Evolutionary conservation across 2,329 filamentous ascomycete species (phyloP), one percentile per base, ranked within the genome.

Genomic region (Aspergillus sp.): DNA sequence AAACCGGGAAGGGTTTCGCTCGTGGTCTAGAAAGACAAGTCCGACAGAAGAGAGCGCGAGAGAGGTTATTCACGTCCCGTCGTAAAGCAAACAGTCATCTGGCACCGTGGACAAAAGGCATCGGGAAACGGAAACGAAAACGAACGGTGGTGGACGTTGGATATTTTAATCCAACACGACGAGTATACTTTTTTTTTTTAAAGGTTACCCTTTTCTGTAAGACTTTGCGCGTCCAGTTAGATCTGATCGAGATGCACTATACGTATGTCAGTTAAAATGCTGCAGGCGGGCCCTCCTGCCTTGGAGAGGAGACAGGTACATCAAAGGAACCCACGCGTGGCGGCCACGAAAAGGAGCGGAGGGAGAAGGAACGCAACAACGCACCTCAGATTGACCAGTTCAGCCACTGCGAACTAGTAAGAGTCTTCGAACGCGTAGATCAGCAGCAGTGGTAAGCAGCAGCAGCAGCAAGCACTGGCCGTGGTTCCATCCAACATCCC

Each of bases 31-130:
- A 45, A 39, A 44, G 42, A 44, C 49, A 51, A 51, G 49, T 48
- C 54, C 52, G 52, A 50, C 44, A 51, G 2, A 19, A 19, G 19
- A 19, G 19, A 19, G 19, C 19, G 19, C 19, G 19, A 53, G 56
- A 54, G 53, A 56, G 58, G 54, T 54, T 63, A 62, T 53, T 47
- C 44, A 53, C 44, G 57, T 49, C 56, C 52, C 52, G 53, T 56
- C 53, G 53, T 48, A 41, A 45, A 53, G 55, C 54, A 50, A 51
- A 53, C 52, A 53, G 51, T 62, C 60, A 61, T 56, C 53, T 53
- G 57, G 57, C 38, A 46, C 45, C 53, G 52, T 51, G 52, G 47
- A 44, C 48, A 57, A 49, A 45, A 52, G 55, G 55, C 57, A 63
- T 63, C 52, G 55, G 57, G 49, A 42, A 54, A 40, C 30, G 34